Conservation (phyloP, 768 basidiomycete genomes). For the Dictyophora rubrovolvata region DNA sequence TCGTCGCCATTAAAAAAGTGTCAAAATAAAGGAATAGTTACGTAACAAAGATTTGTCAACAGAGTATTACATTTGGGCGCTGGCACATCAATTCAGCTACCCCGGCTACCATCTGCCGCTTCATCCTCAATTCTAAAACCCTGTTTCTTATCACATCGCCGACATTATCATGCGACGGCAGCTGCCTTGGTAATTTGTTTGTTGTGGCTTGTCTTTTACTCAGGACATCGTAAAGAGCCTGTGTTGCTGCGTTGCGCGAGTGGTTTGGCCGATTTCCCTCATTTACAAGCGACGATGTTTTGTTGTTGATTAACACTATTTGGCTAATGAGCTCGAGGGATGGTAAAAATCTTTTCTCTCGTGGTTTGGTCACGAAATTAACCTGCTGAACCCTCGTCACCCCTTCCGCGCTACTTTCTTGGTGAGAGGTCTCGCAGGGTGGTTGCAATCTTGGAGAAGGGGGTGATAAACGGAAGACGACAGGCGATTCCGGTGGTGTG, state of each 20-base stretch:
- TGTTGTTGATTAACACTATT: no score
- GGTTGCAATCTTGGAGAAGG: slow-evolving; percentile 61
- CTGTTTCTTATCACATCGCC: not conserved
- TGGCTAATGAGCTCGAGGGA: no score
- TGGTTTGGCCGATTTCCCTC: slow-evolving; percentile 12
- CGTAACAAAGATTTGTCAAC: not conserved
- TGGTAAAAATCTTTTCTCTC: slow-evolving; percentile 12
- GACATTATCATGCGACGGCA: not conserved
- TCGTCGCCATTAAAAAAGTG: not conserved
- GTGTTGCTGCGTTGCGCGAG: slow-evolving; percentile 3
- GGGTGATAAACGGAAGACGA: slow-evolving; percentile 56
- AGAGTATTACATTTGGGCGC: not conserved
- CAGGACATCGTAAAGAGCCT: not conserved
- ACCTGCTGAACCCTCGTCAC: slow-evolving; percentile 51
- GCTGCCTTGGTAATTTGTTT: not conserved
- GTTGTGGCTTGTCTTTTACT: not conserved
- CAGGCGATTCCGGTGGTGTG: slow-evolving; percentile 61
- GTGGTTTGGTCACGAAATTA: slow-evolving; percentile 38
- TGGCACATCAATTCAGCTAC: not conserved
- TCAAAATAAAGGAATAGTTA: not conserved
- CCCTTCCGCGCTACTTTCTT: slow-evolving; percentile 23
- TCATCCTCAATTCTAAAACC: not conserved
- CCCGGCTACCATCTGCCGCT: not conserved
- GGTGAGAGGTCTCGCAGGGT: slow-evolving; percentile 49
- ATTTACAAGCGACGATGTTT: slow-evolving; percentile 3